Evolutionary conservation across 345 rosid species (phyloP).

Genomic region (Salix caprea): DNA sequence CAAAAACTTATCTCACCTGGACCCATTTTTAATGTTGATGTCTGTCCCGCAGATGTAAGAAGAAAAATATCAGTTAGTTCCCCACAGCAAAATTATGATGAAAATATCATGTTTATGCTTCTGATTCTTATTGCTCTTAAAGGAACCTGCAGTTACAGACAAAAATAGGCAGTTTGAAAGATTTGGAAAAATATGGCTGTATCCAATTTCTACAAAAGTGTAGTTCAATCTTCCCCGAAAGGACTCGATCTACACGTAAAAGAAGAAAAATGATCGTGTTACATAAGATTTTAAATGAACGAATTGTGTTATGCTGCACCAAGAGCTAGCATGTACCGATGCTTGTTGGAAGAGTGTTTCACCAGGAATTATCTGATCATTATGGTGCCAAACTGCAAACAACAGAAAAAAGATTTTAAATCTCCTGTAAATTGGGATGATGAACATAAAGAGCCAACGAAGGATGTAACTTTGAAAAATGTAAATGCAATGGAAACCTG

Average conservation of each 20-base stretch:
- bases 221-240: neutral
- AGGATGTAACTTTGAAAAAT: neutral
- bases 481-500: neutral
- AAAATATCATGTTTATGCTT: neutral
- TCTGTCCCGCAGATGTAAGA: neutral
- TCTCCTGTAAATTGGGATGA: neutral
- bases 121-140: neutral
- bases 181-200: neutral
- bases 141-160: neutral
- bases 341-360: neutral
- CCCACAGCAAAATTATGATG: neutral
- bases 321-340: neutral
- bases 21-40: neutral
- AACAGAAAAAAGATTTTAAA: neutral
- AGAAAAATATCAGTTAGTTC: neutral
- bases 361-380: conserved; percentile 3
- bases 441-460: neutral
- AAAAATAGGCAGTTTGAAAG: neutral
- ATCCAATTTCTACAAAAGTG: neutral
- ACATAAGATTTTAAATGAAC: neutral
- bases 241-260: neutral
- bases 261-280: neutral
- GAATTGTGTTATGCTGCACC: neutral
- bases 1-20: neutral
- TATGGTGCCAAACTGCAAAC: conserved; percentile 41